Evolutionary conservation across 495 filamentous ascomycete species (phyloP).

Genomic region (Daldinia decipiens): DNA sequence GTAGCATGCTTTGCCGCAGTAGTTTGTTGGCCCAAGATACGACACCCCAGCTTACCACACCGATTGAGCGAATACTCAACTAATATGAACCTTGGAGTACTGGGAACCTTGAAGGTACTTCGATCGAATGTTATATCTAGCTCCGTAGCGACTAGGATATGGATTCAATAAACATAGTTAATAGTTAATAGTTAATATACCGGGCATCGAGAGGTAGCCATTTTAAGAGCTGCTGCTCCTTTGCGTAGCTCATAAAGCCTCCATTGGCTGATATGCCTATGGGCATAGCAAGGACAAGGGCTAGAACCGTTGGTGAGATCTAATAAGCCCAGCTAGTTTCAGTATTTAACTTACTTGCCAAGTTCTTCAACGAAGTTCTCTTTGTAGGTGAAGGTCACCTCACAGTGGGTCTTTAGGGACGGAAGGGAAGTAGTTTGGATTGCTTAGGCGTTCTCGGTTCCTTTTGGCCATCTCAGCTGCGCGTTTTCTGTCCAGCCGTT

Average conservation of each 20-base stretch:
- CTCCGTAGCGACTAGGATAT: conserved; percentile 6
- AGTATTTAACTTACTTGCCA: conserved; percentile 4
- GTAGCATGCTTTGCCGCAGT: conserved; percentile 33
- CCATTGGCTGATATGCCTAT: conserved; percentile 18
- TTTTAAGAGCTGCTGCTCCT: neutral
- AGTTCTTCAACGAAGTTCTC: conserved; percentile 14
- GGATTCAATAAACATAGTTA: conserved; percentile 10
- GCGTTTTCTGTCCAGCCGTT: conserved; percentile 79
- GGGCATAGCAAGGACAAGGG: neutral
- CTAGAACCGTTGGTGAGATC: conserved; percentile 5
- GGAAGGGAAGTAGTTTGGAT: conserved; percentile 81
- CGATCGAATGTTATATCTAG: conserved; percentile 17
- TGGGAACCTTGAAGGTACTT: conserved; percentile 15
- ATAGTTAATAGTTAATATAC: neutral
- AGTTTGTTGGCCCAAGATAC: conserved; percentile 36
- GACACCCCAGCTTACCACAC: conserved; percentile 27
- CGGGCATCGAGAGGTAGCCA: neutral
- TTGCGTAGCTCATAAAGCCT: conserved; percentile 6
- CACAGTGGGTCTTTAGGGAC: conserved; percentile 77
- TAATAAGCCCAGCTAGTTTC: neutral
- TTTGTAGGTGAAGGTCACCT: neutral
- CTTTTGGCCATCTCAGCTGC: conserved; percentile 82
- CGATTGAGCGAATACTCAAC: conserved; percentile 13
- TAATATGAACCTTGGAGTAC: conserved; percentile 12
- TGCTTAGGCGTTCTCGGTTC: conserved; percentile 82